Base-by-base conservation (phyloP, 2,329 filamentous ascomycete genomes). In the Dothiorella sarmentorum region DNA sequence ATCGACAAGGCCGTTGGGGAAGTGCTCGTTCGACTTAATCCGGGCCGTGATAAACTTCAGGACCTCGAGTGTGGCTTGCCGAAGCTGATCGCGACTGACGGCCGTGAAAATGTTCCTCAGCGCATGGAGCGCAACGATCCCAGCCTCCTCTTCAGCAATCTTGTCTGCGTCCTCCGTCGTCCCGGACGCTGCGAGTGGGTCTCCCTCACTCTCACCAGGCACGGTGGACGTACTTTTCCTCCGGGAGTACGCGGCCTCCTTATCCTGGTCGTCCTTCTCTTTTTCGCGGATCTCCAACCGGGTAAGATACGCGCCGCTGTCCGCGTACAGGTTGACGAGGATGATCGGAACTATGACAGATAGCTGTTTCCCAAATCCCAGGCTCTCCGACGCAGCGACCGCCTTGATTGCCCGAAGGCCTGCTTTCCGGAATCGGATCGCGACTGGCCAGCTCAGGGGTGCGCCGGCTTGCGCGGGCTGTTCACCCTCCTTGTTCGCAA, bases 131-230 rank as follows among this genome's bases (percentile, higher is more conserved):
- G 94, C 93, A 62, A 95, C 78, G 7, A 95, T 80, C 26, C 89
- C 89, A 15, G 91, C 91, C 68, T 95, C 89, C 75, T 96, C 87
- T 73, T 97, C 92, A 1, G 91, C 92, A 61, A 94, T 78, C 71
- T 88, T 90, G 73, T 97, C 94, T 24, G 91, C 91, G 69, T 97
- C 93, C 22, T 87, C 87, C 0, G 90, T 89, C 0, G 90, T 91
- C 57, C 88, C 90, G 1, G 88, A 84, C n/a, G 91, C 83, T 22
- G 89, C 88, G 10, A 80, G 73, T 10, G 82, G 77, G 52, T 84
- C 81, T 42, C 89, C 82, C 62, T 89, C 89, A 5, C 85, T 82
- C 45, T 90, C 88, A 51, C 81, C 80, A 1, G 89, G 92, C 7
- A 91, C 87, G 0, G 91, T 95, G 18, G 89, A 87, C 44, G 89